These are phyloP conservation scores for Gymnopilus junonius DNA, from an alignment of 768 basidiomycete species.

Conservation along the genomic window DNA sequence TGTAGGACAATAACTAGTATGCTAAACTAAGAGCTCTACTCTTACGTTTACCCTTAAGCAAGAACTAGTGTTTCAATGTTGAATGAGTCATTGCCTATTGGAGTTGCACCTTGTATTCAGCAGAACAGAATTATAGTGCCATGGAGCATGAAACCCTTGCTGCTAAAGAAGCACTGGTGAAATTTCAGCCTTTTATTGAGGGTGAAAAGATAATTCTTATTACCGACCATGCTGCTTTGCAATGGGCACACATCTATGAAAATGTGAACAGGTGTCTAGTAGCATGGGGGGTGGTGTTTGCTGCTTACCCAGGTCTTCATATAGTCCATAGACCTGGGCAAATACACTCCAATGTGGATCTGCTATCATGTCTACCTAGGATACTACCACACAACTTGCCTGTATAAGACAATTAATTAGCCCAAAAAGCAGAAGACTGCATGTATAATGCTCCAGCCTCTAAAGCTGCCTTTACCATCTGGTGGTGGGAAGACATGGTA, in stretches of 20 bases:
- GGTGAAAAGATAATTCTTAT: slow-evolving; percentile 31
- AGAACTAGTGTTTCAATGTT: slow-evolving; percentile 29
- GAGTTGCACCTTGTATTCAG: slow-evolving; percentile 27
- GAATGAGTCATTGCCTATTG: slow-evolving; percentile 38
- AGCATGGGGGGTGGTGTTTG: slow-evolving; percentile 36
- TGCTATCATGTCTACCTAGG: slow-evolving; percentile 21
- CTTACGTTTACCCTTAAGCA: too few relatives aligned
- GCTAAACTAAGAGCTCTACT: too few relatives aligned
- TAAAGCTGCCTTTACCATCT: slow-evolving; percentile 23
- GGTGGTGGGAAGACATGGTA: slow-evolving; percentile 23
- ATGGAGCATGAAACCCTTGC: slow-evolving; percentile 34
- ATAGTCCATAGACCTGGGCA: slow-evolving; percentile 36
- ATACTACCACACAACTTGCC: slow-evolving; percentile 22
- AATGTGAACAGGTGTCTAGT: slow-evolving; percentile 27
- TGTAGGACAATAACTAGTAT: too few relatives aligned
- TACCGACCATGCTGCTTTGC: slow-evolving; percentile 29
- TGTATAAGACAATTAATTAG: slow-evolving; percentile 1
- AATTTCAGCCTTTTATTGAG: slow-evolving; percentile 40
- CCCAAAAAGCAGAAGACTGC: slow-evolving; percentile 12
- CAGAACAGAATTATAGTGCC: slow-evolving; percentile 33
- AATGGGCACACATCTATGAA: slow-evolving; percentile 27
- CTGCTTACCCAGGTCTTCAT: slow-evolving; percentile 28
- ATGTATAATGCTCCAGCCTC: slow-evolving; percentile 7
- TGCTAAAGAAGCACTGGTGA: slow-evolving; percentile 23
- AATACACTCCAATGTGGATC: slow-evolving; percentile 38